Evolutionary conservation across 345 rosid species (phyloP).

Genomic region (Acer negundo): DNA sequence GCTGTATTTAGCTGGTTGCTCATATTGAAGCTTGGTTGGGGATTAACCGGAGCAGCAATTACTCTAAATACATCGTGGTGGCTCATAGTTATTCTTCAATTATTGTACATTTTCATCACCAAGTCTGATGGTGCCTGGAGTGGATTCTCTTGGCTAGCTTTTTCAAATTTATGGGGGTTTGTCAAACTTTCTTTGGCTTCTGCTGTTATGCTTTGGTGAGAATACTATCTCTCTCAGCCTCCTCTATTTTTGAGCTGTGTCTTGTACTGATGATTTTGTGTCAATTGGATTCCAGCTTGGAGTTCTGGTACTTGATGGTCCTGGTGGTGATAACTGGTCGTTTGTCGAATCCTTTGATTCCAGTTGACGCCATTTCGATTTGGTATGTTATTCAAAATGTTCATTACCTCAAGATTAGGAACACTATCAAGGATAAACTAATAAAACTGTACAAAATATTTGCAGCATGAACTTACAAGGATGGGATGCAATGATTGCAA

Average conservation of each 20-base stretch:
- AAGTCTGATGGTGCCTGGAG: slow-evolving; percentile 92
- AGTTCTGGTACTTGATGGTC: slow-evolving; percentile 90
- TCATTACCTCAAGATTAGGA: neutral
- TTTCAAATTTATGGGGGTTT: slow-evolving; percentile 71
- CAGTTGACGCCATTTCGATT: slow-evolving; percentile 90
- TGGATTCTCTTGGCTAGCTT: slow-evolving; percentile 90
- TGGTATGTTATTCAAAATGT: slow-evolving; percentile 46
- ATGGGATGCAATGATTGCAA: slow-evolving; percentile 89
- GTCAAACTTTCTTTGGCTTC: slow-evolving; percentile 88
- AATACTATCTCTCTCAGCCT: neutral
- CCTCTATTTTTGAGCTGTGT: too few relatives aligned
- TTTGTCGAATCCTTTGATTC: slow-evolving; percentile 67
- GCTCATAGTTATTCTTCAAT: slow-evolving; percentile 66
- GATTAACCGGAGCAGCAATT: slow-evolving; percentile 84
- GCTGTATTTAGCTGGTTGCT: slow-evolving; percentile 74
- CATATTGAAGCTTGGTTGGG: slow-evolving; percentile 75
- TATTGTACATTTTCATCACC: slow-evolving; percentile 78
- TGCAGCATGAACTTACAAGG: slow-evolving; percentile 89
- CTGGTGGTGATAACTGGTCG: slow-evolving; percentile 79
- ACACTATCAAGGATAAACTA: neutral
- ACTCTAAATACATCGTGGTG: slow-evolving; percentile 87
- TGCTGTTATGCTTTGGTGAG: slow-evolving; percentile 88
- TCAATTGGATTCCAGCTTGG: slow-evolving; percentile 61
- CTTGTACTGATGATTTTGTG: neutral
- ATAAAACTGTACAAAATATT: neutral